Evolutionary conservation across 1,139 yeast species (phyloP), one percentile per base, ranked within the genome.

Genomic region (Pneumocystis canis): DNA sequence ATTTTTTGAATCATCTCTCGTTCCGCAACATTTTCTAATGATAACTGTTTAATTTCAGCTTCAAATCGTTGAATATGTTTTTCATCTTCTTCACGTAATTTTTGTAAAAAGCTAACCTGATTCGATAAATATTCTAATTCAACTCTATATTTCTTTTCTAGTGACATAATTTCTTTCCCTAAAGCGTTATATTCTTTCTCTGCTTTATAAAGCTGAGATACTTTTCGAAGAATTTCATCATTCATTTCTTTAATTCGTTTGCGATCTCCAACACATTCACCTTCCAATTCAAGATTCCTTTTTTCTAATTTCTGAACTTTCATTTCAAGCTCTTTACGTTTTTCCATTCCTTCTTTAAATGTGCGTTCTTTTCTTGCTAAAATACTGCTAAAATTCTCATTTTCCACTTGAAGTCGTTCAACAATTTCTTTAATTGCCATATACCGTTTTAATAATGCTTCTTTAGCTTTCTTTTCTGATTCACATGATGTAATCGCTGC

Each of bases 401-500:
- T 58, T 20, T 63, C 60, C 11, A 60, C 59, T 30, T 61, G 58
- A 33, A 60, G 37, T 20, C 47, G 61, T n/a, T 62, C 56, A n/a
- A 63, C 28, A 31, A 33, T 63, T n/a, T 47, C 53, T 40, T 63
- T 63, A 25, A 61, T 16, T 35, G 54, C 37, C 20, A 57, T 61
- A 40, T 53, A 58, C n/a, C 58, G 57, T 40, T 60, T 33, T 54
- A 41, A 33, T 7, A 63, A 35, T 16, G 65, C 62, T 32, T 63
- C 65, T 3, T 61, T 40, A 6, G 61, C 63, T 6, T 40, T 39
- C 30, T 40, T 47, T 33, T 63, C 65, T 4, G 60, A 37, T 18
- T 63, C 63, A n/a, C 58, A 61, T 20, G 39, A 54, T 18, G 58
- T 47, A 20, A 33, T 33, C n/a, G 58, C 63, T 11, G 65, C 60